Conservation (phyloP, 176 grass and related monocot species). For the Elymus sibiricus region DNA sequence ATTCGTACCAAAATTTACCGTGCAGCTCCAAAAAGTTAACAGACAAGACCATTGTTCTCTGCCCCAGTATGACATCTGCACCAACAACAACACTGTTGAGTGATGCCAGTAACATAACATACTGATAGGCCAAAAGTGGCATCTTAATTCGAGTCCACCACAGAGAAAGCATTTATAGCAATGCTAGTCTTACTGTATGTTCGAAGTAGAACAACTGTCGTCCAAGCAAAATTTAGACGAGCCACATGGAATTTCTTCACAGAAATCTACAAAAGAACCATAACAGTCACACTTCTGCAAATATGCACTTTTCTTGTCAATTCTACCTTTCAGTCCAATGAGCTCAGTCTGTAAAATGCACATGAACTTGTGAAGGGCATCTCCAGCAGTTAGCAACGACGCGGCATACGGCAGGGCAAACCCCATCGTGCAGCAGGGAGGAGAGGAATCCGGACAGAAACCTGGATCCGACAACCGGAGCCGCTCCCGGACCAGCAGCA, state of each 20-base stretch:
- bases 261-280: conserved; percentile 52
- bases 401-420: too few relatives aligned
- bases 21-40: conserved; percentile 65
- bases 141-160: conserved; percentile 59
- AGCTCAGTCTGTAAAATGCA: too few relatives aligned
- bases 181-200: conserved; percentile 74
- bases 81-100: conserved; percentile 22
- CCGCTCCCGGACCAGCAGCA: too few relatives aligned
- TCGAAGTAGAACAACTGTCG: conserved; percentile 43
- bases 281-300: conserved; percentile 10
- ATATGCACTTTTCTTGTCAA: conserved; percentile 88
- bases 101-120: not conserved
- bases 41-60: conserved; percentile 41
- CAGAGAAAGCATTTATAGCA: conserved; percentile 57
- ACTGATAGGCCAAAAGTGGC: conserved; percentile 21
- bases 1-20: conserved; percentile 74
- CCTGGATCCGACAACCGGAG: too few relatives aligned
- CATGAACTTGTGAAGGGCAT: conserved; percentile 10
- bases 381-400: too few relatives aligned
- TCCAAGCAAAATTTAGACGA: conserved; percentile 54
- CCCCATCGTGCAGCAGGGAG: too few relatives aligned
- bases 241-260: conserved; percentile 55
- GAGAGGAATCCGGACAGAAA: too few relatives aligned
- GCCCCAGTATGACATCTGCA: conserved; percentile 45
- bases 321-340: conserved; percentile 56